Conservation (phyloP, 345 rosid species). For the Camelina neglecta region DNA sequence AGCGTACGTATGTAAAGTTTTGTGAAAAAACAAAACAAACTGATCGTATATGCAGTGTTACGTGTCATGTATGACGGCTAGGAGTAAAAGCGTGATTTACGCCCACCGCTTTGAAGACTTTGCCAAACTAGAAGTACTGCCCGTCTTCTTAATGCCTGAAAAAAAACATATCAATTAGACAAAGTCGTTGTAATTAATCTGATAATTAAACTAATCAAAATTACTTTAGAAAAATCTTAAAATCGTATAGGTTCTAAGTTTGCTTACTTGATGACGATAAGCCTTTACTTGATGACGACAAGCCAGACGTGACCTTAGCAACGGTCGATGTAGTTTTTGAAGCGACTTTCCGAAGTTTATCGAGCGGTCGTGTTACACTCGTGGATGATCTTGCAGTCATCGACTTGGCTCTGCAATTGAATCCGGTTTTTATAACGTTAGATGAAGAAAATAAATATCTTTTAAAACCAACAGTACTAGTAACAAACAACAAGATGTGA, state of each 20-base stretch:
- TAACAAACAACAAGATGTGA: background rate
- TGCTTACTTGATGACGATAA: constrained; percentile 21
- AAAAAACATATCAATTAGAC: constrained; percentile 11
- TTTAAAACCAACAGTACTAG: background rate
- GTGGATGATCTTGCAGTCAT: constrained; percentile 30
- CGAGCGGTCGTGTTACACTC: constrained; percentile 36
- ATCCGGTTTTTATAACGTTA: background rate
- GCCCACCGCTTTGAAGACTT: constrained; percentile 59
- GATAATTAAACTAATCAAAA: background rate
- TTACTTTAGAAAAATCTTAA: background rate
- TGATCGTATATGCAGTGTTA: constrained; percentile 32
- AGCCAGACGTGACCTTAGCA: constrained; percentile 46
- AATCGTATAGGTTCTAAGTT: background rate
- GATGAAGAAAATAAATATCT: background rate
- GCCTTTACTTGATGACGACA: constrained; percentile 53
- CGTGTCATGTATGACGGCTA: constrained; percentile 8
- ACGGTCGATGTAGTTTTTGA: constrained; percentile 45
- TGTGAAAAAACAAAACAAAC: background rate
- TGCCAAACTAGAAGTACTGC: constrained; percentile 38
- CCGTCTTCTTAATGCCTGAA: constrained; percentile 55
- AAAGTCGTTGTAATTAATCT: background rate
- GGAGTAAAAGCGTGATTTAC: constrained; percentile 38
- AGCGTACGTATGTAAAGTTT: constrained; percentile 13
- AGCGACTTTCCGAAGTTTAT: constrained; percentile 43
- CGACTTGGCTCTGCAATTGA: constrained; percentile 35